These are phyloP conservation scores for Solanum etuberosum DNA, from an alignment of 257 asterid genomes.

Conservation along the genomic window DNA sequence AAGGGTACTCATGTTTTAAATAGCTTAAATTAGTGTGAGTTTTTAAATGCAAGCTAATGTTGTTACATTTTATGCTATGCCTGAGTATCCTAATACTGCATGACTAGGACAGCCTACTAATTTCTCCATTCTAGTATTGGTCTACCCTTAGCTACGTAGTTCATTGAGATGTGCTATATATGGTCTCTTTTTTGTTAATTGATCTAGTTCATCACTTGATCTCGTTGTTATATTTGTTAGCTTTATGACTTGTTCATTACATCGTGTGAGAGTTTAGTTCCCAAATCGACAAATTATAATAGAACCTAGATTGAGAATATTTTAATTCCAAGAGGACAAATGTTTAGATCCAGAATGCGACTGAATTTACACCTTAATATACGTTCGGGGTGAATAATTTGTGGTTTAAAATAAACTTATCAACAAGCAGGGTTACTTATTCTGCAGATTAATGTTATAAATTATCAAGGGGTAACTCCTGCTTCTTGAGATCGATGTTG, in stretches of 20 bases:
- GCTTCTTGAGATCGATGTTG: background rate
- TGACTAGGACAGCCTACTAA: background rate
- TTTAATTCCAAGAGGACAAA: no score
- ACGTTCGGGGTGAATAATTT: background rate
- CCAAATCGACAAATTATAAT: no score
- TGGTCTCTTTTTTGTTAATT: no score
- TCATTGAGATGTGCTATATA: no score
- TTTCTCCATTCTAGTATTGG: background rate
- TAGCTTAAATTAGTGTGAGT: no score
- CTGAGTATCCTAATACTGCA: background rate
- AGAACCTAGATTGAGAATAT: no score
- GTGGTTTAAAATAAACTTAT: background rate
- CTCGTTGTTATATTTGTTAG: no score
- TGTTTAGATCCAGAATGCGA: background rate
- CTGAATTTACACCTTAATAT: background rate
- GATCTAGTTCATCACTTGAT: no score
- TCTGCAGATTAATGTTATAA: background rate
- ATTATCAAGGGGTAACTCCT: background rate
- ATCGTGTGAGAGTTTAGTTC: no score
- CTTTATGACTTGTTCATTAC: no score
- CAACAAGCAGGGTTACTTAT: background rate
- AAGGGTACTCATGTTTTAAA: slow-evolving; percentile 41
- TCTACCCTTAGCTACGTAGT: background rate
- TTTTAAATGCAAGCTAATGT: background rate
- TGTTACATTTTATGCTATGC: background rate